Conservation (phyloP, 2,329 filamentous ascomycete genomes). For the Colletotrichum theobromicola region DNA sequence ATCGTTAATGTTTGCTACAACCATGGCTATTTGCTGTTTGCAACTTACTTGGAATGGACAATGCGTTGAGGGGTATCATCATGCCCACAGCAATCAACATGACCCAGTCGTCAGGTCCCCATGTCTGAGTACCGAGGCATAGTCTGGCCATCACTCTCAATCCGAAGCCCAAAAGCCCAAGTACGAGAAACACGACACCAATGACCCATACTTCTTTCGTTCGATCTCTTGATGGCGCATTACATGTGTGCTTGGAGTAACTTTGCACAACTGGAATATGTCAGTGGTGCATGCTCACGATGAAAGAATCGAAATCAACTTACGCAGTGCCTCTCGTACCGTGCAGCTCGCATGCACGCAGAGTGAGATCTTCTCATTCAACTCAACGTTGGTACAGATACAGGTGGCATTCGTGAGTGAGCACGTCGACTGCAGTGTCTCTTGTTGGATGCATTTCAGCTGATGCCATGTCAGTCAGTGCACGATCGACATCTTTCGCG, state of each 20-base stretch:
- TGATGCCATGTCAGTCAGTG: constrained; percentile 8
- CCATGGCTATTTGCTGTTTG: neutral
- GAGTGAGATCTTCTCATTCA: constrained; percentile 22
- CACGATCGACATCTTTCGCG: neutral
- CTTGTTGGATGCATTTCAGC: constrained; percentile 24
- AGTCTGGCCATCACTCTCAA: constrained; percentile 33
- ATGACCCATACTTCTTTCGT: constrained; percentile 28
- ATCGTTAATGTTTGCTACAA: constrained; percentile 15
- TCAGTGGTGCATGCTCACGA: neutral
- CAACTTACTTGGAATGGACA: neutral
- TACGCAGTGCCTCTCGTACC: constrained; percentile 18
- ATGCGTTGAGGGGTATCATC: constrained; percentile 11
- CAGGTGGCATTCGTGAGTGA: constrained; percentile 22
- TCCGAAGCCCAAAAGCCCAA: constrained; percentile 33
- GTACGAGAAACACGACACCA: constrained; percentile 28
- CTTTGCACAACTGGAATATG: neutral
- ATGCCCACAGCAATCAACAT: constrained; percentile 33
- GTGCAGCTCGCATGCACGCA: constrained; percentile 25
- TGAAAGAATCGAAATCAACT: neutral
- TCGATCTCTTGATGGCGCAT: constrained; percentile 29
- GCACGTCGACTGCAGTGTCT: constrained; percentile 9
- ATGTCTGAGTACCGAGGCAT: constrained; percentile 27
- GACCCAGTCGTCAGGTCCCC: constrained; percentile 45
- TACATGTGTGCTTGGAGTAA: constrained; percentile 31
- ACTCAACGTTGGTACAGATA: constrained; percentile 27